phyloP scores from a whole-genome alignment of 345 rosid species.

The Arabidopsis arenosa region DNA sequence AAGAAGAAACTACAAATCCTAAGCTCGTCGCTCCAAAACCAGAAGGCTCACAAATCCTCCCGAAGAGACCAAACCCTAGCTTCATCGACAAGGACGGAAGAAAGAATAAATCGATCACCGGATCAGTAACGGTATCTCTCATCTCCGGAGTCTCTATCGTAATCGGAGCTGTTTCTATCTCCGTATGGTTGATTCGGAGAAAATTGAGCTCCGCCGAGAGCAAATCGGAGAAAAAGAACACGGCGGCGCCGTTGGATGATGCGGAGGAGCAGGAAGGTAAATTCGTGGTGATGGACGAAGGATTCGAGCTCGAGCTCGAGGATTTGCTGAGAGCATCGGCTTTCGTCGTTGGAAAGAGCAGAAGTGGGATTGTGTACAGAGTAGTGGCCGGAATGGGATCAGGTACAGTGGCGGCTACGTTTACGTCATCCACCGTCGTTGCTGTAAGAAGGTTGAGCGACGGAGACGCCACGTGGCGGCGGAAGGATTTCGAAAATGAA shows the following conservation, averaged over 20 bases:
- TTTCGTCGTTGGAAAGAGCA: conserved; percentile 85
- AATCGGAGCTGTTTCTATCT: conserved; percentile 62
- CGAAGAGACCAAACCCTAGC: conserved; percentile 38
- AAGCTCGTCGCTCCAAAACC: conserved; percentile 49
- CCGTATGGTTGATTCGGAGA: conserved; percentile 66
- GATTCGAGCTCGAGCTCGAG: conserved; percentile 79
- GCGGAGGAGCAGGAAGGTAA: conserved; percentile 63
- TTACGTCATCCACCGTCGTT: conserved; percentile 49
- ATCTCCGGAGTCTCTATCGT: conserved; percentile 69
- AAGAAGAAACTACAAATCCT: conserved; percentile 61
- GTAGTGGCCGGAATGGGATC: conserved; percentile 75
- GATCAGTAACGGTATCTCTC: conserved; percentile 59
- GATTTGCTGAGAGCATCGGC: conserved; percentile 95
- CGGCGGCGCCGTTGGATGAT: conserved; percentile 31
- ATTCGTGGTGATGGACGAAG: conserved; percentile 74
- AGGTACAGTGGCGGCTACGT: conserved; percentile 46
- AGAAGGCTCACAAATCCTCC: conserved; percentile 58
- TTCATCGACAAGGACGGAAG: conserved; percentile 27
- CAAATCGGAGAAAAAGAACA: conserved; percentile 44
- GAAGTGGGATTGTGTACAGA: conserved; percentile 88
- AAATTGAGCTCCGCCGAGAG: conserved; percentile 47
- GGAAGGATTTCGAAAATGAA: conserved; percentile 85
- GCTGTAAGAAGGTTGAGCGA: conserved; percentile 89
- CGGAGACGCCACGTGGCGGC: conserved; percentile 70
- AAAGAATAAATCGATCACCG: conserved; percentile 41